phyloP scores from a whole-genome alignment of 345 rosid genomes.

The Lenwebbia sp. region DNA sequence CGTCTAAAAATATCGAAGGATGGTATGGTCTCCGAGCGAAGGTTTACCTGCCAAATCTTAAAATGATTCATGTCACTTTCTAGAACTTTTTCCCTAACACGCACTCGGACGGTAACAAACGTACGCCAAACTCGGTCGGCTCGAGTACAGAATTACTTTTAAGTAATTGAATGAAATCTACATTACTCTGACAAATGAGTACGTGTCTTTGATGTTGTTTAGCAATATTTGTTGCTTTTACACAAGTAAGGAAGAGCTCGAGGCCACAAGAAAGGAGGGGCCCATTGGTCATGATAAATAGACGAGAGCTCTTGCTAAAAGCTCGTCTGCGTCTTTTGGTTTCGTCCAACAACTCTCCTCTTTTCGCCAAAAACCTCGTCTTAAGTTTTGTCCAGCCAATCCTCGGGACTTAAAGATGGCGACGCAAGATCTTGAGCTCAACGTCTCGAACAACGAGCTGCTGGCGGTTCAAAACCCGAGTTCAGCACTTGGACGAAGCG shows the following conservation, averaged over 20 bases:
- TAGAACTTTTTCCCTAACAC: background rate
- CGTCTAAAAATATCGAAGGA: background rate
- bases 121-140: background rate
- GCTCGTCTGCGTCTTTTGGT: background rate
- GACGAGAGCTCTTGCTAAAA: background rate
- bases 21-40: background rate
- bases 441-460: background rate
- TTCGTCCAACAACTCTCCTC: background rate
- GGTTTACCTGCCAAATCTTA: background rate
- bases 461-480: background rate
- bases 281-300: background rate
- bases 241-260: background rate
- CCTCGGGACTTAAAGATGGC: constrained; percentile 11
- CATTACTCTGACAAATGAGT: background rate
- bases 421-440: background rate
- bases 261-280: background rate
- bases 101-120: background rate
- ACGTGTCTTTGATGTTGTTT: background rate
- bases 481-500: background rate
- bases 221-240: background rate
- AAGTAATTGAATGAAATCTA: background rate
- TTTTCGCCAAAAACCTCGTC: background rate
- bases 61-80: background rate
- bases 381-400: background rate
- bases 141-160: background rate